These are phyloP conservation scores for Conticribra guillardii DNA, from an alignment of 108 stramenopile species.

Conservation along the genomic window DNA sequence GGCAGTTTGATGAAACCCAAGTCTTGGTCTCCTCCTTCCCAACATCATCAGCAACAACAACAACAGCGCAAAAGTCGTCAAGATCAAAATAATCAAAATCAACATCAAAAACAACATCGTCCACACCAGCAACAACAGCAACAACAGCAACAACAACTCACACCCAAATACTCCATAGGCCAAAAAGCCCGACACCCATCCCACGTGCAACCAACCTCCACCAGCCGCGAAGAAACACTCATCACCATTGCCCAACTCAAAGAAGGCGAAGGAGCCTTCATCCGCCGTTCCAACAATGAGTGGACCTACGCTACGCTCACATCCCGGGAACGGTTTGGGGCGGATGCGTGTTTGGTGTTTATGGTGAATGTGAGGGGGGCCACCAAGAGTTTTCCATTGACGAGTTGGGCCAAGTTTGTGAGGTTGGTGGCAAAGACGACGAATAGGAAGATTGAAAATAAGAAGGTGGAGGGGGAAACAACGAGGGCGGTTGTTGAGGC, in stretches of 20 bases:
- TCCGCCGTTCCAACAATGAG: not conserved
- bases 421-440: not conserved
- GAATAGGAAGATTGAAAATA: not conserved
- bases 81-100: too few species aligned
- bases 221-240: not conserved
- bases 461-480: too few species aligned
- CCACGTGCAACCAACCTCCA: not conserved
- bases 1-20: too few species aligned
- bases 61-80: too few species aligned
- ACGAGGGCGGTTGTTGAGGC: too few species aligned
- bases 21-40: too few species aligned
- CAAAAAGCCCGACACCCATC: not conserved
- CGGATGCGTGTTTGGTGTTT: not conserved
- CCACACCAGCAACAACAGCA: not conserved
- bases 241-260: not conserved
- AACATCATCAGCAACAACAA: too few species aligned
- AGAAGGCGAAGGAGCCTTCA: not conserved
- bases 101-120: too few species aligned
- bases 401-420: constrained; percentile 9
- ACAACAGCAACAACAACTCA: not conserved
- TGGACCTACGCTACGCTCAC: constrained; percentile 11
- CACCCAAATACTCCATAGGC: not conserved
- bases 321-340: not conserved
- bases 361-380: not conserved
- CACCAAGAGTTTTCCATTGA: constrained; percentile 8